phyloP scores from a whole-genome alignment of 2,329 filamentous ascomycete species.

The Passalora sequoiae region DNA sequence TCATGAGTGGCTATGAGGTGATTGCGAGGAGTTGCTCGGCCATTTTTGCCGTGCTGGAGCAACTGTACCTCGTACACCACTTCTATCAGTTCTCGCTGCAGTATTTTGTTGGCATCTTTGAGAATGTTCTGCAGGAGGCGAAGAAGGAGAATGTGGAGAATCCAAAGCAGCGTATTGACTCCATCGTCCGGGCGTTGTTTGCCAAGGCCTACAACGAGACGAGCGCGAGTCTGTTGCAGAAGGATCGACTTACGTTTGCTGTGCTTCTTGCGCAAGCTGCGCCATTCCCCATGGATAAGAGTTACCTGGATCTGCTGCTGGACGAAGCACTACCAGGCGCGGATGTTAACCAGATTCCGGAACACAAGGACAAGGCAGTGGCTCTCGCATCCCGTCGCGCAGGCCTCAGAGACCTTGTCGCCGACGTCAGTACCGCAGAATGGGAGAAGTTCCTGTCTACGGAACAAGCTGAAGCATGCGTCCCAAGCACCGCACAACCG shows the following conservation, averaged over 20 bases:
- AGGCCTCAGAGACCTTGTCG: conserved; percentile 67
- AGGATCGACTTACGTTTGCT: conserved; percentile 87
- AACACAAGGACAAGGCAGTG: conserved; percentile 64
- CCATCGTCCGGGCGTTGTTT: conserved; percentile 88
- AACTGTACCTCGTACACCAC: conserved; percentile 96
- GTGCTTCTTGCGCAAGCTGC: conserved; percentile 93
- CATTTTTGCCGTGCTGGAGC: conserved; percentile 93
- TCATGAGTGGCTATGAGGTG: conserved; percentile 88
- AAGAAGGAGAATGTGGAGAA: conserved; percentile 60
- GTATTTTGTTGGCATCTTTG: conserved; percentile 97
- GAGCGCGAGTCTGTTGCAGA: conserved; percentile 86
- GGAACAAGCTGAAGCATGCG: conserved; percentile 77
- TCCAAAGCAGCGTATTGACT: conserved; percentile 67
- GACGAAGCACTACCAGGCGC: conserved; percentile 69
- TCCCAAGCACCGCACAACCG: conserved; percentile 68
- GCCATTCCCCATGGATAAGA: conserved; percentile 93
- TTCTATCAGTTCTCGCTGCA: conserved; percentile 99
- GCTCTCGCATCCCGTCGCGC: conserved; percentile 62
- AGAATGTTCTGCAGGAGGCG: conserved; percentile 78
- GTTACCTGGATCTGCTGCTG: conserved; percentile 77
- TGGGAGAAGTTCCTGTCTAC: conserved; percentile 83
- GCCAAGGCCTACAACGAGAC: conserved; percentile 88
- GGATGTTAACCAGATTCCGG: conserved; percentile 67
- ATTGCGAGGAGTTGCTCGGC: conserved; percentile 94
- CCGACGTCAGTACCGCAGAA: conserved; percentile 54